Base-by-base conservation (phyloP, 2,329 filamentous ascomycete species). In the Fusarium sp. region DNA sequence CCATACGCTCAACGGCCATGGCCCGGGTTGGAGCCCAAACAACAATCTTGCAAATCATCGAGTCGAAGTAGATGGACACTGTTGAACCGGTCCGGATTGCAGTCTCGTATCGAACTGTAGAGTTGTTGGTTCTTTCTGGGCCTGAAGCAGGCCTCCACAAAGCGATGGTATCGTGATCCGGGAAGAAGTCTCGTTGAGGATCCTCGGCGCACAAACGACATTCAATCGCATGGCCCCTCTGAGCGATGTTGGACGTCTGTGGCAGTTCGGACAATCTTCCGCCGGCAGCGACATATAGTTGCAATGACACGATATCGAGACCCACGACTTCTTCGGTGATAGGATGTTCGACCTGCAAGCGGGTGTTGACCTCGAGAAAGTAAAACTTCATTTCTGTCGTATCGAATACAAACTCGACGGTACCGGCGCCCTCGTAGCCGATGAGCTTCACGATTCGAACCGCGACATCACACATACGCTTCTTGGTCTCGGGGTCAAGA, bases 351-450 rank as follows among this genome's bases (percentile, higher is more conserved):
- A 84, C 82, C 58, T 84, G 82, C 10, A 84, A 68, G 5, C 82
- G 73, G 0, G 81, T 76, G 53, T 84, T 84, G 51, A 84, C 77
- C 61, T 84, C 82, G n/a, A 84, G 74, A 56, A 84, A 84, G 66
- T 80, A 84, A 58, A 80, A 82, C 6, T 73, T 61, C 0, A 66
- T 71, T 0, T 73, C 74, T 46, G 81, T 78, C 9, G 80, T 73
- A 7, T 69, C 67, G 17, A 68, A 50, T 0, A 83, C 66, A 38
- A 40, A 40, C n/a, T 40, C 38, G 20, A 40, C 38, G 8, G 38
- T 40, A 9, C 38, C 38, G 2, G 38, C 38, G 8, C 17, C 17
- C 13, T 40, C 10, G 38, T 40, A 40, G 6, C 34, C 34, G 10
- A 36, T 36, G 10, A 36, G 34, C 17, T 36, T 36, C 17, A 36